Evolutionary conservation across 108 stramenopile species (phyloP), one percentile per base, ranked within the genome.

Genomic region (Chaetoceros muelleri): DNA sequence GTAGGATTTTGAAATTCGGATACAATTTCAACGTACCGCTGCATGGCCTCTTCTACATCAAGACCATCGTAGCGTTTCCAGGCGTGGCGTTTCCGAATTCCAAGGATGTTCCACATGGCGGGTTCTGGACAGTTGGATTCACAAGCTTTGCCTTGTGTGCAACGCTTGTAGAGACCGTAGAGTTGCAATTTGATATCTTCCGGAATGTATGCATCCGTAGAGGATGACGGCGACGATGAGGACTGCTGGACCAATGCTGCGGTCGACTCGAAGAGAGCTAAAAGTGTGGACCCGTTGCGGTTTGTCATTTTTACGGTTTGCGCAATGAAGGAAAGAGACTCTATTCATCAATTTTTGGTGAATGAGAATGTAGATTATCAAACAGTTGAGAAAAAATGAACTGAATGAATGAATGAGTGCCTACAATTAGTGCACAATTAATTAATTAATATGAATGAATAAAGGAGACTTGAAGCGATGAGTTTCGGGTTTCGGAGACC

Each of bases 81-180:
- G 17, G 75, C 78, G 28, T 74, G 46, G 24, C 62, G 66, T 58
- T 84, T 84, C 3, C 69, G 55, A 25, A 65, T 29, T 1, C 73
- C 82, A 21, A 61, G 53, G 1, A 68, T 48, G 31, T 61, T 58
- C 22, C 63, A 78, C 16, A 75, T 51, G 16, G 75, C 60, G 2
- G 82, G 76, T 16, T 45, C 18, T 26, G 49, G 21, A 7, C 17
- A 19, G 1, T 40, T 27, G 24, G 20, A 30, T 40, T 19, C 49
- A 30, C 2, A 24, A 2, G 44, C 45, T 2, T 23, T 46, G 50
- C 73, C 65, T 17, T 57, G 46, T 18, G 61, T 65, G 0, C 65
- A 53, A 44, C 57, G 64, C 65, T 84, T 84, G 73, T 72, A 84
- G 17, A 76, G 56, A 8, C 76, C 78, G 61, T 84, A 84, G 24